phyloP scores from a whole-genome alignment of 2,329 filamentous ascomycete genomes.

The Graphiopsis chlorocephala region DNA sequence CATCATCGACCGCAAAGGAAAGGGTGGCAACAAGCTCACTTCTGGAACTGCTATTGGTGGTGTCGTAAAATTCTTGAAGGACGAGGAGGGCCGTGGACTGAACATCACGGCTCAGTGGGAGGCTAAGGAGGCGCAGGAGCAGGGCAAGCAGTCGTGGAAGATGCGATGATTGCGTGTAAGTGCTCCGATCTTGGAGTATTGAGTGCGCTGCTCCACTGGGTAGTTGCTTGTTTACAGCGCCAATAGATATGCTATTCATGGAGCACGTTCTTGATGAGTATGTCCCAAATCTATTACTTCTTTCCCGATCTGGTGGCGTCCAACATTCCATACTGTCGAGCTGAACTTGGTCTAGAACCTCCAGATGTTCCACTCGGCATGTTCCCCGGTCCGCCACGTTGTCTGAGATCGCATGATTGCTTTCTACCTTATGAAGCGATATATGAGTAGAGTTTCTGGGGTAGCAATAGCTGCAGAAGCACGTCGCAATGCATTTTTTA shows the following conservation, averaged over 20 bases:
- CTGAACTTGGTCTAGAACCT: background rate
- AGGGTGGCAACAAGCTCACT: slow-evolving; percentile 27
- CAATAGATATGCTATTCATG: background rate
- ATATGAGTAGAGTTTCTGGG: too few relatives aligned
- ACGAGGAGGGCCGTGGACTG: slow-evolving; percentile 38
- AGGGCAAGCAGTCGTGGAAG: slow-evolving; percentile 32
- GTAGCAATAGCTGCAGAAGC: too few relatives aligned
- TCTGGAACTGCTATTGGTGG: slow-evolving; percentile 8
- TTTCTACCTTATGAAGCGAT: too few relatives aligned
- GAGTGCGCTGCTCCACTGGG: background rate
- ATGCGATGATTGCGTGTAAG: slow-evolving; percentile 25
- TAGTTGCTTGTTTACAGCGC: background rate
- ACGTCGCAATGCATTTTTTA: too few relatives aligned
- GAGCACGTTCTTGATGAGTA: background rate
- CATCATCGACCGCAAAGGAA: slow-evolving; percentile 60
- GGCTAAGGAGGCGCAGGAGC: slow-evolving; percentile 25
- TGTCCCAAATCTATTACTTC: background rate
- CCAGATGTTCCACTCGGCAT: background rate
- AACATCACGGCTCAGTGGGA: slow-evolving; percentile 42
- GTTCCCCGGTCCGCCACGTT: too few relatives aligned
- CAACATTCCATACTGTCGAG: background rate
- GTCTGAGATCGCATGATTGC: too few relatives aligned
- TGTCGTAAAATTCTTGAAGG: slow-evolving; percentile 20
- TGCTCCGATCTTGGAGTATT: background rate
- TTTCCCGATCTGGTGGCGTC: background rate